These are phyloP conservation scores for Cryphonectria radicalis DNA, from an alignment of 2,329 filamentous ascomycete genomes.

Conservation along the genomic window DNA sequence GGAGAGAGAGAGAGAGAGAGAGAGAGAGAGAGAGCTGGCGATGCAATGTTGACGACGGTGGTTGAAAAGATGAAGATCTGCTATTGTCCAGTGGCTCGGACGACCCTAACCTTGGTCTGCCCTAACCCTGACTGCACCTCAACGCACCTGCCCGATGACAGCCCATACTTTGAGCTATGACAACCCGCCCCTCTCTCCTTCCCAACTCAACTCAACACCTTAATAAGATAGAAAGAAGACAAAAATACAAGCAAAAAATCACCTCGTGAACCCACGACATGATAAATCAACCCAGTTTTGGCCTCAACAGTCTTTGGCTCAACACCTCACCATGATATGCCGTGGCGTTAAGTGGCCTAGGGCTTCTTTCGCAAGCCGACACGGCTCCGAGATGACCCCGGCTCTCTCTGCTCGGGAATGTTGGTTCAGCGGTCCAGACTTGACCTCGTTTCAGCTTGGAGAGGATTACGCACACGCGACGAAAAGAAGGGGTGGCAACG, in stretches of 20 bases:
- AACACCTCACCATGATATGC: not conserved
- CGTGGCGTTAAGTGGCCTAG: not conserved
- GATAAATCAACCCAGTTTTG: not conserved
- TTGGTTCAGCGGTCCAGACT: not conserved
- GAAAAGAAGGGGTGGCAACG: not conserved
- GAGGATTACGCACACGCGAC: not conserved
- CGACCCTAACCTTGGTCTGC: not conserved
- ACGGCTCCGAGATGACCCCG: not conserved
- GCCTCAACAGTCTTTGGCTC: not conserved
- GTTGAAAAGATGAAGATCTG: not conserved
- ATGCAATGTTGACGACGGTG: not conserved
- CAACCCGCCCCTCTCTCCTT: not conserved
- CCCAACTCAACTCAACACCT: not conserved
- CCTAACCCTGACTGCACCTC: not conserved
- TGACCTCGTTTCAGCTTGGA: not conserved
- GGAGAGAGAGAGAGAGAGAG: not conserved
- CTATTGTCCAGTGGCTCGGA: too few relatives aligned
- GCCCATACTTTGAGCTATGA: not conserved
- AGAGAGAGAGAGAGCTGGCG: not conserved
- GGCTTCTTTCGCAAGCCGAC: not conserved
- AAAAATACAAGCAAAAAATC: not conserved
- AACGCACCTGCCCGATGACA: not conserved
- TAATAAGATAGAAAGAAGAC: too few relatives aligned
- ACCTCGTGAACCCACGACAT: not conserved
- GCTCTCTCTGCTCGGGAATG: not conserved